Evolutionary conservation across 2,329 filamentous ascomycete species (phyloP).

Genomic region (Phyllosticta citrichinensis): DNA sequence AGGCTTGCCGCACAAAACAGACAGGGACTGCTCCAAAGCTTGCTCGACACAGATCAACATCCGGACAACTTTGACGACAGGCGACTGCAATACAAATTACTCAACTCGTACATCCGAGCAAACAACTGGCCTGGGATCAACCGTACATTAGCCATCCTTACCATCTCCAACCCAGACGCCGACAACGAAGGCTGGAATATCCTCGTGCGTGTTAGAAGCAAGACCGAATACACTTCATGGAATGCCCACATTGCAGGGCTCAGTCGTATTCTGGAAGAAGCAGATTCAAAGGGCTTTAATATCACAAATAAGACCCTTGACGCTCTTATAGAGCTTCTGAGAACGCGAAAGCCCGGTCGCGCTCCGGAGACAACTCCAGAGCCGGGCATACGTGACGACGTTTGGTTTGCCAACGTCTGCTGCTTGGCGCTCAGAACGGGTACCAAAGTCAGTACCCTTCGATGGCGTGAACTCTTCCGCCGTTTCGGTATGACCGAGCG

Average conservation of each 20-base stretch:
- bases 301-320: background rate
- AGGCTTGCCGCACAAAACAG: slow-evolving; percentile 52
- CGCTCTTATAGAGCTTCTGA: background rate
- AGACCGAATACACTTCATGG: slow-evolving; percentile 21
- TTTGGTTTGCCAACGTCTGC: slow-evolving; percentile 39
- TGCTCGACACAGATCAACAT: slow-evolving; percentile 53
- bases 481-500: slow-evolving; percentile 48
- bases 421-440: slow-evolving; percentile 38
- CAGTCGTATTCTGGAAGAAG: background rate
- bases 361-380: background rate
- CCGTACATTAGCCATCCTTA: slow-evolving; percentile 46
- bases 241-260: slow-evolving; percentile 11
- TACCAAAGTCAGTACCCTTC: slow-evolving; percentile 29
- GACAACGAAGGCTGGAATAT: slow-evolving; percentile 37
- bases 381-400: slow-evolving; percentile 2
- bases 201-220: slow-evolving; percentile 32
- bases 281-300: background rate
- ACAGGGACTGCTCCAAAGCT: slow-evolving; percentile 39
- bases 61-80: slow-evolving; percentile 52
- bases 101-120: slow-evolving; percentile 42
- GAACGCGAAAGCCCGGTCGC: background rate
- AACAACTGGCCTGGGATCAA: slow-evolving; percentile 44
- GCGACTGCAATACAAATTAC: slow-evolving; percentile 43
- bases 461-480: slow-evolving; percentile 50
- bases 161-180: slow-evolving; percentile 30